A percentile compares a stretch with the other conserved stretches of the same genome.
These are phyloP conservation scores for Spathaspora gorwiae DNA, from an alignment of 805 yeast species.

Conservation along the genomic window DNA sequence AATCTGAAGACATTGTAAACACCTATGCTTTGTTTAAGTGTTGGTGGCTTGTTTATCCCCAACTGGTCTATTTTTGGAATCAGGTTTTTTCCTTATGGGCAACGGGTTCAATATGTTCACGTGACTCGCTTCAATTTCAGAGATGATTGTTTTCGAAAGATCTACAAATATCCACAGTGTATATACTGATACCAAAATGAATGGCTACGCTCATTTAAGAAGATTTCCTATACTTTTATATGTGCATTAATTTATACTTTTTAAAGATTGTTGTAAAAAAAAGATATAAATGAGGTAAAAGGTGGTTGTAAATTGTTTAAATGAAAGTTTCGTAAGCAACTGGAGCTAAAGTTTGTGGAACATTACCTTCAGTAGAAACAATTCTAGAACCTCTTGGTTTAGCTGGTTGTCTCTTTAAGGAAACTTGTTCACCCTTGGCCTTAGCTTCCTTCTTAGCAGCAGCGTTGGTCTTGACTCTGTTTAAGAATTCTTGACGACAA, in stretches of 20 bases:
- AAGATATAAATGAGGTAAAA: background rate
- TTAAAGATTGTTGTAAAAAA: background rate
- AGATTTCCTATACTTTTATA: background rate
- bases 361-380: constrained; percentile 75
- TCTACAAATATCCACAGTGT: no score
- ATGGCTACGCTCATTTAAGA: no score
- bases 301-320: constrained; percentile 41
- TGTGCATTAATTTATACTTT: constrained; percentile 3
- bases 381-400: constrained; percentile 92
- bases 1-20: no score
- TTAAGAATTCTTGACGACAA: constrained; percentile 98
- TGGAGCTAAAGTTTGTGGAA: constrained; percentile 97
- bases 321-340: constrained; percentile 99
- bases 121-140: no score
- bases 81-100: no score
- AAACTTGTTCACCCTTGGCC: constrained; percentile 84
- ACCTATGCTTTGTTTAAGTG: no score
- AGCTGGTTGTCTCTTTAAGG: constrained; percentile 97
- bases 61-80: no score
- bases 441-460: constrained; percentile 91
- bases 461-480: constrained; percentile 97
- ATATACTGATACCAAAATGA: no score
- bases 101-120: no score
- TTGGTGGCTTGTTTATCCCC: no score
- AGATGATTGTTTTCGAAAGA: no score